These are phyloP conservation scores for Epichloe glyceriae DNA, from an alignment of 2,329 filamentous ascomycete genomes.

Conservation along the genomic window DNA sequence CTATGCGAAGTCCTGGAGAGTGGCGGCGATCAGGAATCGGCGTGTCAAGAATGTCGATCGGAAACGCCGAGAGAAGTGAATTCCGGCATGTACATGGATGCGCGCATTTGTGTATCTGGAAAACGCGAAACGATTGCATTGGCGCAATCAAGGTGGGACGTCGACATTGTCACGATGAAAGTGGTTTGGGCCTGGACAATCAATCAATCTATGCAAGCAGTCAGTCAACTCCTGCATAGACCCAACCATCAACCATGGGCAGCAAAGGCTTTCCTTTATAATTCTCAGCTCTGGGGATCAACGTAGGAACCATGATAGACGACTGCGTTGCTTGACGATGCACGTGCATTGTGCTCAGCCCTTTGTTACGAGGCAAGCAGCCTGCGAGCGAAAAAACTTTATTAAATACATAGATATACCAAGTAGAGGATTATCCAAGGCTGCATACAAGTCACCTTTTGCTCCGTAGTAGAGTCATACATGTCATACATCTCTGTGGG, in stretches of 20 bases:
- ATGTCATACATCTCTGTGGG: too few species aligned
- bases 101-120: too few species aligned
- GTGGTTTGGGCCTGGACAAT: background rate
- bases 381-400: background rate
- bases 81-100: background rate
- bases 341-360: too few species aligned
- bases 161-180: background rate
- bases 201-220: background rate
- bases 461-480: too few species aligned
- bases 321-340: background rate
- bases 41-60: slow-evolving; percentile 39
- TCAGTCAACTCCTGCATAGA: background rate
- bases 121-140: too few species aligned
- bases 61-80: slow-evolving; percentile 11
- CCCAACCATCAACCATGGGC: background rate
- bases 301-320: background rate
- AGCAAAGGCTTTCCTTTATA: background rate
- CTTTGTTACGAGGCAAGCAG: background rate
- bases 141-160: too few species aligned
- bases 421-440: background rate
- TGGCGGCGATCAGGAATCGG: slow-evolving; percentile 40
- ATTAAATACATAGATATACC: background rate
- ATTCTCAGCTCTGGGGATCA: background rate
- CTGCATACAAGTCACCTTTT: too few species aligned
- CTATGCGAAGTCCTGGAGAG: slow-evolving; percentile 51